Evolutionary conservation across 371 early-diverging fungal genomes (phyloP), one percentile per base, ranked within the genome.

Genomic region (Chytridiales sp.): DNA sequence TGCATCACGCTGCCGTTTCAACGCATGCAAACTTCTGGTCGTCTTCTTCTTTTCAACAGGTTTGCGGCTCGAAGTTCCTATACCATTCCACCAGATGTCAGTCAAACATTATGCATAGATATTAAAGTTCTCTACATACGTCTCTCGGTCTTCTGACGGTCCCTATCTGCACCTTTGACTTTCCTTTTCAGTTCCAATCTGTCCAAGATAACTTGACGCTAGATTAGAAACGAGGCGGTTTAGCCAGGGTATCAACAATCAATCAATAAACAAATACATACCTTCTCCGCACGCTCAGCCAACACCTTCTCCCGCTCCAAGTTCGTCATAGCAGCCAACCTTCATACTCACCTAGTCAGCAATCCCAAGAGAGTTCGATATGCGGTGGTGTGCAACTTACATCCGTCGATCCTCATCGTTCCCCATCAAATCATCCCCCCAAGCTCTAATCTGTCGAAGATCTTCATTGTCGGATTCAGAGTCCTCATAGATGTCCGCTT

Each of bases 391-490:
- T 27, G 3, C 24, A 46, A n/a, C 29, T 3, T 32, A 59, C 66
- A 39, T 59, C 21, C 36, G 19, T 5, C 66, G 3, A 51, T 65
- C 66, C 30, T 59, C 48, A 9, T 65, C 66, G 36, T 65, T 60
- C 2, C 66, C 66, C 60, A 65, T 65, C 47, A 65, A 29, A 31
- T 65, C 66, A 34, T 65, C 66, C 9, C 66, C 66, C 66, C 66
- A 65, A 31, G 30, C 9, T 19, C 31, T 30, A 8, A 64, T 30
- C 34, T 50, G 53, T n/a, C 29, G 43, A 31, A 57, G 6, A 21
- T 64, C 58, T 17, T 41, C 48, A 26, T 62, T 41, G 22, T 62
- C 55, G 11, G 35, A 44, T 8, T 36, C 38, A 22, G 9, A 19
- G n/a, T 19, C 52, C 2, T n/a, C 52, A 1, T 22, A 35, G 24